These are phyloP conservation scores for Beauveria rudraprayagi DNA, from an alignment of 2,329 filamentous ascomycete species.

Conservation along the genomic window DNA sequence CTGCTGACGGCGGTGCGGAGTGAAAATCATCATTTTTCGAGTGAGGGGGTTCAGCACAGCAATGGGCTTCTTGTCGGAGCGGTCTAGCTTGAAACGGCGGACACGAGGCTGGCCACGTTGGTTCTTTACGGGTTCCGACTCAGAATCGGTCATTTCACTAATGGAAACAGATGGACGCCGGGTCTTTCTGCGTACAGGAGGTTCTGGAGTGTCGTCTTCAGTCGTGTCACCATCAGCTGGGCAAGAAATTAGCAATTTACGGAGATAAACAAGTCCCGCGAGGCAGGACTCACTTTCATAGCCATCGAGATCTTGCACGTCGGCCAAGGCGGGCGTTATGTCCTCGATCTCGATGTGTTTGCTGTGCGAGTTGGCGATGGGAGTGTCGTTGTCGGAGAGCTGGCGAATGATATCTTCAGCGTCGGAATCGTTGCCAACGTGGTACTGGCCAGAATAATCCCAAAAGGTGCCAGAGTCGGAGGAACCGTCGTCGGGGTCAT, in stretches of 20 bases:
- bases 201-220: slow-evolving; percentile 49
- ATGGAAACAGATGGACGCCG: slow-evolving; percentile 30
- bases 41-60: slow-evolving; percentile 50
- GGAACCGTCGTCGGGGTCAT: slow-evolving; percentile 51
- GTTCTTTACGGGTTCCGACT: slow-evolving; percentile 38
- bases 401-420: slow-evolving; percentile 32
- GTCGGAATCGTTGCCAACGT: slow-evolving; percentile 32
- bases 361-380: slow-evolving; percentile 33
- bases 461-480: slow-evolving; percentile 54
- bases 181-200: slow-evolving; percentile 39
- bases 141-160: slow-evolving; percentile 42
- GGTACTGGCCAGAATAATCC: slow-evolving; percentile 47
- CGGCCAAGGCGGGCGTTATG: slow-evolving; percentile 24
- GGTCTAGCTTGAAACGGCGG: slow-evolving; percentile 47
- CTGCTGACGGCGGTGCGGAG: slow-evolving; percentile 40
- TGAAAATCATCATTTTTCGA: slow-evolving; percentile 57
- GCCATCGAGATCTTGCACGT: slow-evolving; percentile 41
- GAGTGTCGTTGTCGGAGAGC: slow-evolving; percentile 33
- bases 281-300: slow-evolving; percentile 49
- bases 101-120: slow-evolving; percentile 45
- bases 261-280: slow-evolving; percentile 8
- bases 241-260: slow-evolving; percentile 29
- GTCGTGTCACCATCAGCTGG: slow-evolving; percentile 55
- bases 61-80: slow-evolving; percentile 47
- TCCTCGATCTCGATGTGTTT: slow-evolving; percentile 19